A percentile compares a stretch with the other conserved stretches of the same genome.
phyloP scores from a whole-genome alignment of 352 stramenopile species.

The Bremia lactucae region DNA sequence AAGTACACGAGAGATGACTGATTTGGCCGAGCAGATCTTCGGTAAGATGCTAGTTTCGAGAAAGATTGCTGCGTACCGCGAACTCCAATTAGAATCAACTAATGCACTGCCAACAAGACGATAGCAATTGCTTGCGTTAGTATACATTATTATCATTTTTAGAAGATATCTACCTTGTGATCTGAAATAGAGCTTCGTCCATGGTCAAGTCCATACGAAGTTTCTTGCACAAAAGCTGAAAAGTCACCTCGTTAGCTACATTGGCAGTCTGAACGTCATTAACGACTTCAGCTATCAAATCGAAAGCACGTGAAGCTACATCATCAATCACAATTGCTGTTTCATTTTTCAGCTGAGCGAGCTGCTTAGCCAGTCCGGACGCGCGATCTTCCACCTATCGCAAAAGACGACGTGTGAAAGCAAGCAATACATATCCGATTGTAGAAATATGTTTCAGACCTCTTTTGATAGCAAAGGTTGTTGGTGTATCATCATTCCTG shows the following conservation, averaged over 20 bases:
- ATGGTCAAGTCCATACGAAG: conserved; percentile 37
- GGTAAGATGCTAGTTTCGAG: conserved; percentile 44
- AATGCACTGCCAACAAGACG: conserved; percentile 25
- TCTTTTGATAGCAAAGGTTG: conserved; percentile 20
- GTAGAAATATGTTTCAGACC: conserved; percentile 6
- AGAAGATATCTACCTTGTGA: conserved; percentile 28
- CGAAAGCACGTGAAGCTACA: conserved; percentile 17
- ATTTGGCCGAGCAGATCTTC: conserved; percentile 40
- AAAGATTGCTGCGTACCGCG: conserved; percentile 50
- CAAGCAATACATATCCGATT: neutral
- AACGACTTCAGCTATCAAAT: conserved; percentile 48
- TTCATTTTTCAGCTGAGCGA: conserved; percentile 31
- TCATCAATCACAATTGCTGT: conserved; percentile 18
- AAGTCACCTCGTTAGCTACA: conserved; percentile 39
- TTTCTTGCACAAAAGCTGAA: conserved; percentile 29
- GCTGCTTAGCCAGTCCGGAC: conserved; percentile 28
- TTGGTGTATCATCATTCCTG: conserved; percentile 2
- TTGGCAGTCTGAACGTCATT: conserved; percentile 48
- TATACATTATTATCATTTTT: neutral
- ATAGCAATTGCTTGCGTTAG: neutral
- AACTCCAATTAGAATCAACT: conserved; percentile 61
- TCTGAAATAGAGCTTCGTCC: conserved; percentile 50
- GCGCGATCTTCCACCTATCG: conserved; percentile 38
- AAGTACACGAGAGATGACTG: conserved; percentile 64
- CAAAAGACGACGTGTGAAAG: neutral